Base-by-base conservation (phyloP, 805 yeast species). In the Cyberlindnera maritima region DNA sequence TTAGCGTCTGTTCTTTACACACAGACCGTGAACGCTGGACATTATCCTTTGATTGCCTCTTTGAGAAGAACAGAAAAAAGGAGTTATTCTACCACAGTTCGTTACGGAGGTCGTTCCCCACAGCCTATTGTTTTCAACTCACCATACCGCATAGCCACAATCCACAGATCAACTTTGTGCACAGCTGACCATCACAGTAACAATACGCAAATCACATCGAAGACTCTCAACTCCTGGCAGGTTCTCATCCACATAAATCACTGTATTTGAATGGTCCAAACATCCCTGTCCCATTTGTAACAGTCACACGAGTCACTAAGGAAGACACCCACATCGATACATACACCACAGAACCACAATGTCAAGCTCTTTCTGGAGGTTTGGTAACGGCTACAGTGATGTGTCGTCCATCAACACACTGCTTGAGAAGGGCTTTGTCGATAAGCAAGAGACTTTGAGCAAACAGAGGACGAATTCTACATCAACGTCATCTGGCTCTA, bases 341-440 rank as follows among this genome's bases (percentile, higher is more conserved):
- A 6, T 11, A 13, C 38, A 21, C 15, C 39, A 41, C 35, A 33
- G 23, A 15, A 21, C 15, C 28, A 47, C 21, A 32, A 70, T 70
- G 74, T 67, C 74, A 2, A 67, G 70, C 8, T 67, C 84, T 23
- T 80, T 79, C 59, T 81, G 86, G 86, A 75, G 77, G 53, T 76
- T 77, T 60, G 80, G 80, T 13, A 80, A 76, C 59, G 83, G 76
- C 53, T 81, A 78, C 61, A 67, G 76, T 43, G 65, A 72, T 34
- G 79, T 75, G 33, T 77, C 85, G 2, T 74, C 80, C 43, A 74
- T 81, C 43, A 77, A 82, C 47, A 74, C 69, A 34, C 64, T 77
- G 3, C 51, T 71, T 47, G 68, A 67, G 43, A 64, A 60, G 18
- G 70, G 71, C 2, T 69, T 69, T 35, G 46, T 66, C 37, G 81